Base-by-base conservation (phyloP, 192 early-diverging fungal species). In the Backusella psychrophila region DNA sequence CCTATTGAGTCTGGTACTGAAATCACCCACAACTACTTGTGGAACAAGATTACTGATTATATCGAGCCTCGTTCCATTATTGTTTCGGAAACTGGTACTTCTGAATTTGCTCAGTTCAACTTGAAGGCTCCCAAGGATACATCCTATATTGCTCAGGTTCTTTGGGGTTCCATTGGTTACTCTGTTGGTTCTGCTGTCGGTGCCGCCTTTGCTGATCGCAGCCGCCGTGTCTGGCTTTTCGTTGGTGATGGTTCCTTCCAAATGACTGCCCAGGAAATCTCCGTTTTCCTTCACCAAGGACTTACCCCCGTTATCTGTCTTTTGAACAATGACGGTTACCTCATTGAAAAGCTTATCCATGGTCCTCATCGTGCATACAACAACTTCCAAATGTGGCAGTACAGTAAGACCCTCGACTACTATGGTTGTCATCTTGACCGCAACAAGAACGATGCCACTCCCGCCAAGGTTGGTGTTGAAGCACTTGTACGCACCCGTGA, bases 161-260 rank as follows among this genome's bases (percentile, higher is more conserved):
- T 82, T 12, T 82, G 73, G 68, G 79, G 74, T 19, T 77, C 71
- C 26, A 69, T 72, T 63, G 83, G 78, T 52, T 86, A 76, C 36
- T 75, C 79, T 17, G 77, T 82, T 14, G 84, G 78, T 46, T 81
- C 87, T 14, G 77, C 86, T 39, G 35, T 85, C n/a, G 87, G 87
- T 49, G 81, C 87, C 0, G 77, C 83, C 11, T 14, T 83, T 29
- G 87, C 87, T 19, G 86, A 69, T 4, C 77, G 80, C 6, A 77
- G 69, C 17, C 71, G 77, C 49, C 83, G 86, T 17, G 84, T 86
- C 21, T 79, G 78, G 46, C 73, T 88, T 23, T 81, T 88, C 35
- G 81, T 85, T 36, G 87, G 87, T 59, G 87, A 88, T 52, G 87
- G 87, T 23, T 85, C 83, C 6, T 88, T 88, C 75, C 87, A 88